Evolutionary conservation across 2,329 filamentous ascomycete genomes (phyloP), one percentile per base, ranked within the genome.

Genomic region (Verticillium zaregamsianum): DNA sequence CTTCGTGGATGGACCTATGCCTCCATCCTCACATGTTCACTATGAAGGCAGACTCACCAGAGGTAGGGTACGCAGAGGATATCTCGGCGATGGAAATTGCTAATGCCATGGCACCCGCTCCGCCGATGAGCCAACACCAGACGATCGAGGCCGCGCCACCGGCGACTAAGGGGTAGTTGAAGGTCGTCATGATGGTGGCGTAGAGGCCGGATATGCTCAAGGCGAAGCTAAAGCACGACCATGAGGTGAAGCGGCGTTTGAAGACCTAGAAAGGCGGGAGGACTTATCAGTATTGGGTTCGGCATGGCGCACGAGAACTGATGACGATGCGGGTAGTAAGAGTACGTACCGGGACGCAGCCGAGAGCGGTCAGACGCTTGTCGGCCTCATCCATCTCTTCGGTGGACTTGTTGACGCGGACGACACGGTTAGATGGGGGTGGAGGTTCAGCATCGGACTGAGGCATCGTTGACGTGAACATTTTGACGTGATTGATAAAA

Each of bases 81-180:
- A 86, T 74, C 72, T 86, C 83, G 52, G 83, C 81, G 37, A 86
- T 82, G 11, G 82, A 85, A 31, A 76, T 67, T 57, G 77, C 77
- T 59, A 86, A 82, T 66, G 82, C 84, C 76, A 86, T 80, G 62
- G 83, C 84, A 12, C 84, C 83, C 55, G 77, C 73, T 59, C 83
- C 83, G 32, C 81, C 81, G 62, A 86, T 83, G 57, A 84, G 68
- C 84, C 84, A 86, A 69, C 80, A 85, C 83, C 84, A 86, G 5
- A 86, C 77, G 8, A 77, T 82, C 7, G 82, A 77, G 28, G 82
- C 79, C 39, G 80, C 76, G 58, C 84, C 84, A 63, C 82, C 82
- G 15, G 82, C 82, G 54, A 74, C 71, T 31, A 86, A 74, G 2
- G 83, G 82, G 66, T 81, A 84, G 14, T 74, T 75, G 67, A 84